Base-by-base conservation (phyloP, 2,329 filamentous ascomycete genomes). In the Gnomoniopsis sp. region DNA sequence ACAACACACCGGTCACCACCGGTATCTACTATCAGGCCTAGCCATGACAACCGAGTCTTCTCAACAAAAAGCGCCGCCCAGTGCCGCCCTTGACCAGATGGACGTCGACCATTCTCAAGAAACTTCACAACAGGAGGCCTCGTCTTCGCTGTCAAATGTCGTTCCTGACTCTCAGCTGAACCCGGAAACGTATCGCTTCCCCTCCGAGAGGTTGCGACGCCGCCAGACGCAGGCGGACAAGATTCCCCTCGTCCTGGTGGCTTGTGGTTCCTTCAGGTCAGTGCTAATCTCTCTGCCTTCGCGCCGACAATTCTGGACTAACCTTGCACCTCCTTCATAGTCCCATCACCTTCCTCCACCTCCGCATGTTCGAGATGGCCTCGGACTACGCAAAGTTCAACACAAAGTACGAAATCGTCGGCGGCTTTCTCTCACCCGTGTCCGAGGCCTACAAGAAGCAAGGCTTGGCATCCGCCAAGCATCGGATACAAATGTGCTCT, bases 401-500 rank as follows among this genome's bases (percentile, higher is more conserved):
- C 57, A 72, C 71, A 14, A 67, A 68, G 36, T 97, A 89, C 70
- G 92, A 97, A 72, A 85, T 97, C 36, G 81, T 96, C 48, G 93
- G 90, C 62, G 91, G 90, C 54, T 96, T 93, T 71, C 78, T 93
- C 63, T 91, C 87, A 23, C 90, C 90, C n/a, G 89, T 90, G 62
- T 73, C 72, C 62, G 79, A 82, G 60, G 78, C 78, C 33, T 83
- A 96, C 76, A 91, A 92, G 71, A 95, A 96, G 76, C 86, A 85
- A 53, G 90, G 90, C 49, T 77, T 95, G 41, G 90, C 89, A 15
- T 86, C 84, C 61, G 86, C 89, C 38, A 79, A 86, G 59, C 88
- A 93, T 72, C 79, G 89, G 65, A 83, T 95, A 64, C 86, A 88
- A 63, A 97, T 97, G 93, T 96, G 91, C 73, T 84, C 89, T 67